Evolutionary conservation across 2,329 filamentous ascomycete species (phyloP), one percentile per base, ranked within the genome.

Genomic region (Cladophialophora carrionii): DNA sequence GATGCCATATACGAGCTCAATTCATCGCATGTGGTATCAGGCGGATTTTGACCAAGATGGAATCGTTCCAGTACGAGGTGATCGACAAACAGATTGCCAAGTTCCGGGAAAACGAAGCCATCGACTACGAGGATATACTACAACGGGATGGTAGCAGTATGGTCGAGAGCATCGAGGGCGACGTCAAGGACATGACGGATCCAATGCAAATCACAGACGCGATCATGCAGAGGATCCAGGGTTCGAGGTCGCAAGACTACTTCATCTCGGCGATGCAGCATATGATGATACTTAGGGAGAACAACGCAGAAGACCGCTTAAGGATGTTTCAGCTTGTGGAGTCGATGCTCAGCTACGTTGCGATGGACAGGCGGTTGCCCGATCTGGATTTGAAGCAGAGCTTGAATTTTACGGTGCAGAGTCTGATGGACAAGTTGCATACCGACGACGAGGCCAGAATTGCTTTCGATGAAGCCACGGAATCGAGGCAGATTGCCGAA

Each of bases 331-430:
- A 98, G 81, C 86, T 99, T 31, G 93, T 98, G 31, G 95, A 99
- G 78, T 89, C 91, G n/a, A 98, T 98, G 92, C 87, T 99, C 70
- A 96, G 92, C 78, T 98, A 98, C 78, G 94, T 99, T 68, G 94
- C 94, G 72, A 99, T 99, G 94, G 95, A 99, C 78, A 87, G 95
- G 74, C 86, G 95, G 69, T 79, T 98, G 70, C 95, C 95, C 46
- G 94, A 99, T 78, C 94, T 98, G 88, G 95, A 99, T 76, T 85
- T 99, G 65, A 97, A 97, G 81, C 94, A 98, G 77, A 96, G 92
- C 74, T 85, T 99, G 70, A 97, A 96, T 77, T 98, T 98, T 74
- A 97, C 94, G 0, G 95, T 99, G 9, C 95, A 98, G 79, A 96
- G 87, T 77, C 83, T 99, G 71, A 83, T 99, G 68, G 95, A 98